phyloP scores from a whole-genome alignment of 306 rosid species.

The Quercus parvula region DNA sequence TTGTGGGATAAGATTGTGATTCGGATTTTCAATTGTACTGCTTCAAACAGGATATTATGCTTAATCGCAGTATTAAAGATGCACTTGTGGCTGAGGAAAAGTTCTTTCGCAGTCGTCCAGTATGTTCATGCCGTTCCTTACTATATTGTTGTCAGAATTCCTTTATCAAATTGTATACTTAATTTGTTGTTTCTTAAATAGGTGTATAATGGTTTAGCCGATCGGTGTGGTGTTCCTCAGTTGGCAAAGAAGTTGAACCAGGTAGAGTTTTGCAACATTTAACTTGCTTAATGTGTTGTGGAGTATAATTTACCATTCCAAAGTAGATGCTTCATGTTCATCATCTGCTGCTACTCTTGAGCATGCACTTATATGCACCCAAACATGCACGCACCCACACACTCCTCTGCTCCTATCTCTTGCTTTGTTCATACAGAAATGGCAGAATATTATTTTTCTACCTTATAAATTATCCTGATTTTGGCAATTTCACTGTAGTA shows the following conservation, averaged over 20 bases:
- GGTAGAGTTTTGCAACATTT: slow-evolving; percentile 42
- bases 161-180: slow-evolving; percentile 1
- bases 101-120: slow-evolving; percentile 92
- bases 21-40: slow-evolving; percentile 26
- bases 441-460: not conserved
- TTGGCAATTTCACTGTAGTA: not conserved
- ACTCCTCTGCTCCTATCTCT: not conserved
- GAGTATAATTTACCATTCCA: not conserved
- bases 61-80: slow-evolving; percentile 88
- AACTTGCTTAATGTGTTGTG: not conserved
- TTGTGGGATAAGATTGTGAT: slow-evolving; percentile 23
- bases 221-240: slow-evolving; percentile 93
- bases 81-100: slow-evolving; percentile 89
- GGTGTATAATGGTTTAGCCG: slow-evolving; percentile 90
- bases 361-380: not conserved
- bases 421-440: not conserved
- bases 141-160: slow-evolving; percentile 9
- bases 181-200: slow-evolving; percentile 29
- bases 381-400: too few species aligned
- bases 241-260: slow-evolving; percentile 95
- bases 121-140: slow-evolving; percentile 40
- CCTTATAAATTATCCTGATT: not conserved
- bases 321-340: not conserved
- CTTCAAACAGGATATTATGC: slow-evolving; percentile 68
- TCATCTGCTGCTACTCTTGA: not conserved